A percentile compares a stretch with the other conserved stretches of the same genome.
Conservation (phyloP, 805 yeast species). For the Candida methanosorbosa region DNA sequence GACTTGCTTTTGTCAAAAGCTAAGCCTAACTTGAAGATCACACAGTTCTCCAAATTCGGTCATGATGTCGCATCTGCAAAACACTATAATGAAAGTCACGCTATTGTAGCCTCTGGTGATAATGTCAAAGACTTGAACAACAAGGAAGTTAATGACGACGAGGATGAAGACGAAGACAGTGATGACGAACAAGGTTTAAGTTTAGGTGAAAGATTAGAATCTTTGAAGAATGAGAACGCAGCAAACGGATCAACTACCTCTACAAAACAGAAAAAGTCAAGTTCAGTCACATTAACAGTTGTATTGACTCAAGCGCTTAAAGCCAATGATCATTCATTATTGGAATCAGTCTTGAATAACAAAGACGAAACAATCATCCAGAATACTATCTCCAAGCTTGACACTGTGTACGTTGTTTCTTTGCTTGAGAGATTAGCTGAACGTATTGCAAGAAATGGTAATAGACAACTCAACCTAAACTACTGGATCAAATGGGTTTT, state of each 20-base stretch:
- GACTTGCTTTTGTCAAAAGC: slow-evolving; percentile 24
- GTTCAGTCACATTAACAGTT: slow-evolving; percentile 72
- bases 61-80: slow-evolving; percentile 46
- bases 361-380: slow-evolving; percentile 41
- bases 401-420: slow-evolving; percentile 38
- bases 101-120: slow-evolving; percentile 56
- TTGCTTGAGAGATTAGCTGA: slow-evolving; percentile 46
- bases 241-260: slow-evolving; percentile 3
- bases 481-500: slow-evolving; percentile 51
- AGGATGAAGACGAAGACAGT: slow-evolving; percentile 24
- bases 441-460: slow-evolving; percentile 40
- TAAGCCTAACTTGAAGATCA: slow-evolving; percentile 30
- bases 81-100: slow-evolving; percentile 51
- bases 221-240: slow-evolving; percentile 2
- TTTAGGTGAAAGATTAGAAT: slow-evolving; percentile 46
- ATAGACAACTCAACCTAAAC: slow-evolving; percentile 39
- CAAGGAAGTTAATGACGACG: slow-evolving; percentile 36
- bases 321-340: slow-evolving; percentile 75
- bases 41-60: slow-evolving; percentile 35
- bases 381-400: slow-evolving; percentile 40
- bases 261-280: slow-evolving; percentile 30
- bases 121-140: slow-evolving; percentile 48
- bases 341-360: slow-evolving; percentile 71
- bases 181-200: slow-evolving; percentile 19
- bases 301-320: slow-evolving; percentile 84